These are phyloP conservation scores for Sistotremastrum niveocremeum DNA, from an alignment of 768 basidiomycete genomes.

Conservation along the genomic window DNA sequence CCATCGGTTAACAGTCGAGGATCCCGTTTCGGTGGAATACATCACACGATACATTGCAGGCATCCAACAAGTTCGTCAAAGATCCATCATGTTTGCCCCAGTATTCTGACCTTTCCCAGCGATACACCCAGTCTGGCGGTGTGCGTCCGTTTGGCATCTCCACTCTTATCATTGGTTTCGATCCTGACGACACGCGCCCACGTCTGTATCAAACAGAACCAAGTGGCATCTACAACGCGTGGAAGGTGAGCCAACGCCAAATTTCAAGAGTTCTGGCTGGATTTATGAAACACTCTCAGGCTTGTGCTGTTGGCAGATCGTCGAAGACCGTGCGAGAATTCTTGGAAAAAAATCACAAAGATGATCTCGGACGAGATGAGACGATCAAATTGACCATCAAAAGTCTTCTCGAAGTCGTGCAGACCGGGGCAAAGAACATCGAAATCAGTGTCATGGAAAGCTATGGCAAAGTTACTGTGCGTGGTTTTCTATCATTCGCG, in stretches of 20 bases:
- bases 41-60: slow-evolving; percentile 96
- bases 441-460: slow-evolving; percentile 97
- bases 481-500: slow-evolving; percentile 11
- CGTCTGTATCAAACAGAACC: slow-evolving; percentile 96
- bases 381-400: slow-evolving; percentile 93
- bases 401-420: slow-evolving; percentile 91
- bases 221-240: slow-evolving; percentile 93
- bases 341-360: slow-evolving; percentile 94
- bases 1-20: slow-evolving; percentile 93
- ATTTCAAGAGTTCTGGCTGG: neutral
- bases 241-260: slow-evolving; percentile 58
- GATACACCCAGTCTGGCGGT: slow-evolving; percentile 98
- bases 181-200: slow-evolving; percentile 79
- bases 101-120: slow-evolving; percentile 30
- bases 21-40: slow-evolving; percentile 96
- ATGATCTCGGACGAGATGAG: slow-evolving; percentile 78
- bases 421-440: slow-evolving; percentile 99
- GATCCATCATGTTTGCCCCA: neutral
- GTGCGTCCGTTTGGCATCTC: slow-evolving; percentile 97
- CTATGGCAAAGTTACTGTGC: slow-evolving; percentile 83
- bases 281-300: slow-evolving; percentile 30
- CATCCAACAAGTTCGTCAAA: slow-evolving; percentile 76
- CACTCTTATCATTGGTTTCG: slow-evolving; percentile 92
- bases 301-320: slow-evolving; percentile 94
- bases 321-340: slow-evolving; percentile 98